Evolutionary conservation across 805 yeast genomes (phyloP), one percentile per base, ranked within the genome.

Genomic region (Myxozyma lipomycoides): DNA sequence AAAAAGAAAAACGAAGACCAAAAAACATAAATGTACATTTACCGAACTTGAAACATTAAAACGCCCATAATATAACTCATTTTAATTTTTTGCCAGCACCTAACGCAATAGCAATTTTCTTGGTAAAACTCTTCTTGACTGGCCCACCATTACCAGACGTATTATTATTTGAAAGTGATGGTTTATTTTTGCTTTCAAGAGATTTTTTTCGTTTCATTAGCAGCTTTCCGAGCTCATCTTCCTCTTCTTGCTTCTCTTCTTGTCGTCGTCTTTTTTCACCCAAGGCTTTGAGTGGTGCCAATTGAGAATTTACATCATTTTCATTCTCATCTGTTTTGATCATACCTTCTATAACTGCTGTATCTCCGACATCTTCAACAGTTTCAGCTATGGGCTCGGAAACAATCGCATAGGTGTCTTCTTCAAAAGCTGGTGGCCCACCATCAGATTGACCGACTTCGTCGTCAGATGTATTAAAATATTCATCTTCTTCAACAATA

Each of bases 401-500:
- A 15, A 12, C n/a, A 7, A 12, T 24, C n/a, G 15, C 45, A 4
- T 25, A n/a, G n/a, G 28, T 4, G 36, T 28, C 49, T n/a, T 43
- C 36, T 24, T 38, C 36, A 28, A 17, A 18, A 21, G 23, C 15
- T 15, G 7, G 23, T 7, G 12, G 7, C 12, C 32, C 32, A 12
- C 48, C n/a, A 15, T 28, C 43, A 17, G 22, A 43, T 4, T 37
- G 17, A 7, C 19, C 46, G 7, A 18, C 40, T 36, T 50, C 57
- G 30, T 56, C 60, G 35, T 56, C 60, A n/a, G 59, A 55, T 4
- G 61, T 56, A 28, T 56, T 51, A 44, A 56, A 54, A 40, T 57
- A 57, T 10, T 49, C 52, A 19, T 57, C 60, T 26, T 57, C 61
- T 26, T 57, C 61, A 12, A 56, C 50, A 6, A 25, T 10, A 3